phyloP scores from a whole-genome alignment of 169 alveolate genomes.

The Theileria parva region DNA sequence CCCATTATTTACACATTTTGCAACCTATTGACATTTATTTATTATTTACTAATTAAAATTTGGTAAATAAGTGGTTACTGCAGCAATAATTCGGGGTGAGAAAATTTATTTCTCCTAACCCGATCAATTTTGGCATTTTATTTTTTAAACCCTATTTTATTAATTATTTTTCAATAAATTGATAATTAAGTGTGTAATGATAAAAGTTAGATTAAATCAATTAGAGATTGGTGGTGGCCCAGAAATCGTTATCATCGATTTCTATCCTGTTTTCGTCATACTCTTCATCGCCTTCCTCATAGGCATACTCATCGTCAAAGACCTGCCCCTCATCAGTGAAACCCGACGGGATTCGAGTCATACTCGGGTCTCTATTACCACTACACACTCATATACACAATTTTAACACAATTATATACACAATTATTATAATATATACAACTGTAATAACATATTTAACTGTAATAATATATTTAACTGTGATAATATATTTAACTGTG shows the following conservation, averaged over 20 bases:
- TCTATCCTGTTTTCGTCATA: background rate
- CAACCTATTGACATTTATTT: background rate
- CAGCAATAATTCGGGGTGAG: background rate
- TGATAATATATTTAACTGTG: too few relatives aligned
- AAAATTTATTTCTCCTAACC: background rate
- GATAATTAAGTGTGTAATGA: background rate
- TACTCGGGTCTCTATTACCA: constrained; percentile 8
- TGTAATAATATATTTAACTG: too few relatives aligned
- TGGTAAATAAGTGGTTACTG: background rate
- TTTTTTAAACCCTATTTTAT: background rate
- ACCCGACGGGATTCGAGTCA: background rate
- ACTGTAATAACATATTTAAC: too few relatives aligned
- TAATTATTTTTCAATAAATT: background rate
- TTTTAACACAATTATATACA: background rate
- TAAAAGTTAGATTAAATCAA: background rate
- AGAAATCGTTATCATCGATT: constrained; percentile 51
- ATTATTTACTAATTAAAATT: too few relatives aligned
- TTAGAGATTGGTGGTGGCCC: constrained; percentile 45
- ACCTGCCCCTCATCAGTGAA: constrained; percentile 16
- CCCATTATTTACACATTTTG: constrained; percentile 4
- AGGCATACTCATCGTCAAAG: constrained; percentile 19
- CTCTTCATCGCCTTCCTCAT: constrained; percentile 7
- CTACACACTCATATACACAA: background rate
- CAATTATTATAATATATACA: too few relatives aligned
- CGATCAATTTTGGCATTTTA: background rate